These are phyloP conservation scores for Phialocephala sp. DNA, from an alignment of 2,329 filamentous ascomycete species.

Conservation along the genomic window DNA sequence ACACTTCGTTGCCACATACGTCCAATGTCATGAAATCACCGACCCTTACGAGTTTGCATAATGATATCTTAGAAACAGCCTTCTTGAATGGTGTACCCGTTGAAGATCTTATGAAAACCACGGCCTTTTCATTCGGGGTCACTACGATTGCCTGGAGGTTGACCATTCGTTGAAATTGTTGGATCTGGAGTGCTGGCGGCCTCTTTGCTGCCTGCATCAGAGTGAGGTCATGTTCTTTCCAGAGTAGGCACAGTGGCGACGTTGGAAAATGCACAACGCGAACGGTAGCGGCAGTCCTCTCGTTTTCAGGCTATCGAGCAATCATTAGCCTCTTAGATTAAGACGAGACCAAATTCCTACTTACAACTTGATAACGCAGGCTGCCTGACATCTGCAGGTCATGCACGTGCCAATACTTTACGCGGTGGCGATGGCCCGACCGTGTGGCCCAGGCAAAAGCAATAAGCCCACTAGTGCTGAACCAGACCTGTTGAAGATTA, in stretches of 20 bases:
- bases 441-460: slow-evolving; percentile 15
- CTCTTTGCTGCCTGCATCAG: slow-evolving; percentile 7
- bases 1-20: background rate
- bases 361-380: slow-evolving; percentile 11
- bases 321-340: background rate
- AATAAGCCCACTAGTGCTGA: slow-evolving; percentile 13
- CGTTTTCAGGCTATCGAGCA: background rate
- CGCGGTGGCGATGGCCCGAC: slow-evolving; percentile 11
- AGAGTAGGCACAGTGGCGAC: slow-evolving; percentile 6
- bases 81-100: background rate
- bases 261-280: slow-evolving; percentile 12
- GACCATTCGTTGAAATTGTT: background rate
- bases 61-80: slow-evolving; percentile 10
- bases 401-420: slow-evolving; percentile 14
- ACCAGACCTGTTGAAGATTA: slow-evolving; percentile 19
- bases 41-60: background rate
- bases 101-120: slow-evolving; percentile 16
- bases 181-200: background rate
- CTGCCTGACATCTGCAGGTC: background rate
- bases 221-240: slow-evolving; percentile 12
- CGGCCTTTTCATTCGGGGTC: slow-evolving; percentile 14
- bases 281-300: background rate
- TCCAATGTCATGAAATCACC: background rate
- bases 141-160: slow-evolving; percentile 17
- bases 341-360: background rate